These are phyloP conservation scores for Jackrogersella multiformis DNA, from an alignment of 495 filamentous ascomycete genomes.

Conservation along the genomic window DNA sequence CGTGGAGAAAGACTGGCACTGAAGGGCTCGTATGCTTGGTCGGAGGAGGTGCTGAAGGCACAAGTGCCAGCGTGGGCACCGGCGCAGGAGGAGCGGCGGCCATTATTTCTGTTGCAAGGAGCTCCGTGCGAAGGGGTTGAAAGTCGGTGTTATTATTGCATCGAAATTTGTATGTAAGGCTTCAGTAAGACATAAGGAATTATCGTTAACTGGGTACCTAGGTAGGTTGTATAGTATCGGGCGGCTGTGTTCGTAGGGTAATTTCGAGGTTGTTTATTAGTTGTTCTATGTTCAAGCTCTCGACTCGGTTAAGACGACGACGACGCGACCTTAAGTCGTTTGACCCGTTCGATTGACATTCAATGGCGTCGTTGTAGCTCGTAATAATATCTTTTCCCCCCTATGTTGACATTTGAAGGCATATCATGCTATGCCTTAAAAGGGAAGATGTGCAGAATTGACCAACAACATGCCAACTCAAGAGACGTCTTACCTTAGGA, in stretches of 20 bases:
- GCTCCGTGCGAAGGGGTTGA: conserved; percentile 11
- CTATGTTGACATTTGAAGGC: not conserved
- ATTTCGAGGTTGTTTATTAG: not conserved
- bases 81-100: conserved; percentile 28
- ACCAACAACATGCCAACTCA: conserved; percentile 1
- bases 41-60: conserved; percentile 17
- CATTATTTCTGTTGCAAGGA: conserved; percentile 18
- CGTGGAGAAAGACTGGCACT: conserved; percentile 86
- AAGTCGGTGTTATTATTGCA: conserved; percentile 24
- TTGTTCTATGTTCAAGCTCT: not conserved
- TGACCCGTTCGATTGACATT: not conserved
- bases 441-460: conserved; percentile 2
- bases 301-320: not conserved
- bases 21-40: conserved; percentile 50
- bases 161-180: conserved; percentile 4
- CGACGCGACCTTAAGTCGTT: conserved; percentile 18
- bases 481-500: not conserved
- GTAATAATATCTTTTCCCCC: not conserved
- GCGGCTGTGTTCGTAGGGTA: not conserved
- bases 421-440: not conserved
- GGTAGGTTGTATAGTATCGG: not conserved
- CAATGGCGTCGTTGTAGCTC: not conserved
- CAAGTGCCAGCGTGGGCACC: conserved; percentile 16
- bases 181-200: conserved; percentile 2
- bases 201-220: conserved; percentile 10